Evolutionary conservation across 2,329 filamentous ascomycete species (phyloP).

Genomic region (Ceratocystis colombiana): DNA sequence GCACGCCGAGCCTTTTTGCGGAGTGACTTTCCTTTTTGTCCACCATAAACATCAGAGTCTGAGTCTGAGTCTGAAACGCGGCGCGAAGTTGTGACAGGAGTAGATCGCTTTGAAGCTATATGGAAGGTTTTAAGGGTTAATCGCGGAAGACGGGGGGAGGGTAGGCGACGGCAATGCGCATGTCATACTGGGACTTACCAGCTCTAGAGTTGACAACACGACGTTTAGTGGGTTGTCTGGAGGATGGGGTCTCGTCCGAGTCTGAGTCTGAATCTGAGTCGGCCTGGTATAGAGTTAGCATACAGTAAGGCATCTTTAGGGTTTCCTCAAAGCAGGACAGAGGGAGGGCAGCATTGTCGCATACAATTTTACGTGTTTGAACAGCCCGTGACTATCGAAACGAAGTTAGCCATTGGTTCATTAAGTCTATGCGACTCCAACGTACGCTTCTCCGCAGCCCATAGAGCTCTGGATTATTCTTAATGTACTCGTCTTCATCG

Average conservation of each 20-base stretch:
- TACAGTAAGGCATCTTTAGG: slow-evolving; percentile 4
- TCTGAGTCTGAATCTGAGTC: slow-evolving; percentile 46
- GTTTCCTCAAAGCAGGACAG: not conserved
- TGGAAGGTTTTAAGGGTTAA: slow-evolving; percentile 18
- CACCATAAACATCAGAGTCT: slow-evolving; percentile 69
- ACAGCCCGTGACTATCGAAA: slow-evolving; percentile 44
- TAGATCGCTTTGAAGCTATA: slow-evolving; percentile 51
- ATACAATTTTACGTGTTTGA: slow-evolving; percentile 49
- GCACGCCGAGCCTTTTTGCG: slow-evolving; percentile 71
- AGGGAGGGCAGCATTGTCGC: slow-evolving; percentile 20
- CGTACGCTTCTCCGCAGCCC: slow-evolving; percentile 85
- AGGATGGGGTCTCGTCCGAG: slow-evolving; percentile 53
- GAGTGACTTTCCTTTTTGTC: slow-evolving; percentile 55
- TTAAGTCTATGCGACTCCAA: slow-evolving; percentile 17
- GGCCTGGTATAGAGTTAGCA: slow-evolving; percentile 33
- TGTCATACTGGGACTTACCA: slow-evolving; percentile 39
- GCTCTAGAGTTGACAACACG: slow-evolving; percentile 55
- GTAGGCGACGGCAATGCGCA: slow-evolving; percentile 13
- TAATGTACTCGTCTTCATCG: slow-evolving; percentile 73
- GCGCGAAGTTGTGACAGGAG: slow-evolving; percentile 37
- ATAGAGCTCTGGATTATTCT: slow-evolving; percentile 88
- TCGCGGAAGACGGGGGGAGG: slow-evolving; percentile 25
- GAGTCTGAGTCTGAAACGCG: slow-evolving; percentile 55
- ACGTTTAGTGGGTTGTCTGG: slow-evolving; percentile 56
- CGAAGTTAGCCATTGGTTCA: slow-evolving; percentile 18